Conservation (phyloP, 192 early-diverging fungal genomes). For the Entrophospora sp. region DNA sequence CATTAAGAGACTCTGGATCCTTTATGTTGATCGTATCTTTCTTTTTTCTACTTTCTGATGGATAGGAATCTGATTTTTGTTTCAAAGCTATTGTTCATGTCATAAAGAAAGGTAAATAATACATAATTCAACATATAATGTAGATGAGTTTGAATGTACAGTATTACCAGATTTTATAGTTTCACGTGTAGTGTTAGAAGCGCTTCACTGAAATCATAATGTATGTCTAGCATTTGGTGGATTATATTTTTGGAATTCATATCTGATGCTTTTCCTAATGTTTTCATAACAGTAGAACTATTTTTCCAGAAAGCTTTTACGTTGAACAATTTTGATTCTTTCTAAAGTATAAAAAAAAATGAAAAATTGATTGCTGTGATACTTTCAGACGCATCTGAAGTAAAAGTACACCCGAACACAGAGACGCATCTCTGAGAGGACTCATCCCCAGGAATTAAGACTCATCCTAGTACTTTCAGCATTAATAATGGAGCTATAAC, state of each 20-base stretch:
- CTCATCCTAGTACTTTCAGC: conserved; percentile 7
- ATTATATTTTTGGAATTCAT: conserved; percentile 3
- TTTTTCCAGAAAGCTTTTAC: background rate
- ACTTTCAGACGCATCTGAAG: background rate
- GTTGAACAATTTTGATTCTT: background rate
- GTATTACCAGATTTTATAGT: background rate
- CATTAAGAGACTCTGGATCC: too few species aligned
- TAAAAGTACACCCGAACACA: background rate
- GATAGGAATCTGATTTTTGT: too few species aligned
- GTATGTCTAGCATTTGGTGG: background rate
- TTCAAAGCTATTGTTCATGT: background rate
- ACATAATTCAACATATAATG: background rate
- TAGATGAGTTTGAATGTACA: background rate
- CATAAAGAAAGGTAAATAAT: background rate
- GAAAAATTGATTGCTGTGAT: background rate
- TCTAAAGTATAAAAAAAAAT: background rate
- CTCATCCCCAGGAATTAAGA: background rate
- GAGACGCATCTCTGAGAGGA: background rate
- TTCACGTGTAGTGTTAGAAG: background rate
- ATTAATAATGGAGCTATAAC: conserved; percentile 2
- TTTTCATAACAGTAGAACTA: conserved; percentile 8
- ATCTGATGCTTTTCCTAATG: conserved; percentile 2
- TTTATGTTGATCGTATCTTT: too few species aligned
- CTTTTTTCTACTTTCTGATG: background rate
- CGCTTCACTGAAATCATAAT: background rate